Base-by-base conservation (phyloP, 2,329 filamentous ascomycete species). In the Myriangium duriaei region DNA sequence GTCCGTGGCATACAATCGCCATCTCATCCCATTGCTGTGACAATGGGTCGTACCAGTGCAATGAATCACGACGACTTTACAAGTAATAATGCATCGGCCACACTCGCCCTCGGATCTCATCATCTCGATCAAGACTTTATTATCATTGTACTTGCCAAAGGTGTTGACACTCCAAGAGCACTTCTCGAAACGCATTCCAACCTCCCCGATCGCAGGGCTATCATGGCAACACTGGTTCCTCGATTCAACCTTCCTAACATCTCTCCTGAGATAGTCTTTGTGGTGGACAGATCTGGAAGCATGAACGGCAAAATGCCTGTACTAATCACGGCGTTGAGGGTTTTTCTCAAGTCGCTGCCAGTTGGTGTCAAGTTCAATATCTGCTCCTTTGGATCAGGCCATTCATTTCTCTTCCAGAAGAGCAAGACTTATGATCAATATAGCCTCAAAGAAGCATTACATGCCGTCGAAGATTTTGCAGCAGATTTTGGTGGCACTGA, bases 141-240 rank as follows among this genome's bases (percentile, higher is more conserved):
- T 5, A 52, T 86, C 2, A 70, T 81, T 24, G 58, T 83, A 11
- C 61, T 75, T 12, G 69, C 73, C 2, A 74, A 74, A 40, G 70
- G 74, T 30, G 64, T 72, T 2, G 72, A 65, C 16, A 63, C 63
- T n/a, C 80, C 79, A 0, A 63, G 68, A 21, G 80, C 79, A 1
- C 53, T 84, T 3, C 57, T 85, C 1, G 80, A 85, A 52, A 68
- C 61, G 0, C 79, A 85, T 46, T n/a, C n/a, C n/a, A n/a, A n/a
- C n/a, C n/a, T n/a, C n/a, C n/a, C n/a, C 6, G 26, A 72, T 39
- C 75, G 81, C 34, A 67, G 73, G 3, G 78, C 79, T 1, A 51
- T 85, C 41, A 82, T 86, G 78, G 62, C 71, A 0, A 81, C 79
- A 0, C 60, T 85, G 0, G 76, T 84, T 0, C 80, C 80, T 2